These are phyloP conservation scores for Cunninghamia lanceolata DNA, from an alignment of 75 land plant genomes.

Conservation along the genomic window DNA sequence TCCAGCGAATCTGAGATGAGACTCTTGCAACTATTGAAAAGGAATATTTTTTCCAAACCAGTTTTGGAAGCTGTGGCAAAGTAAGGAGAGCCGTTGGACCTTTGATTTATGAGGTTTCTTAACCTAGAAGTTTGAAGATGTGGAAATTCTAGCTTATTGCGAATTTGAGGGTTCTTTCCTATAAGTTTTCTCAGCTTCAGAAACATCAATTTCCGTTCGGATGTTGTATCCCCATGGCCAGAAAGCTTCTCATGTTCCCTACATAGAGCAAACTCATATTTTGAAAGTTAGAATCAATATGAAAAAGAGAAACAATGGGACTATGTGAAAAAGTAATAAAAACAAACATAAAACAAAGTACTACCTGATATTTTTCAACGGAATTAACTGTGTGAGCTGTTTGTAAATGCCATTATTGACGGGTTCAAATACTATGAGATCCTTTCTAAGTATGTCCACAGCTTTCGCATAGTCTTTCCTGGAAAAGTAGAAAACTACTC, in stretches of 20 bases:
- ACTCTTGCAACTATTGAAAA: too few species aligned
- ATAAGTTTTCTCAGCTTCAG: background rate
- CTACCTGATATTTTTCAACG: slow-evolving; percentile 17
- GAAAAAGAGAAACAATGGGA: too few species aligned
- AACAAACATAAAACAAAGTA: background rate
- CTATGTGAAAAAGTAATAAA: background rate
- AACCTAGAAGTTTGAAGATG: background rate
- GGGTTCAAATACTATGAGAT: slow-evolving; percentile 4
- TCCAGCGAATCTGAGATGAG: too few species aligned
- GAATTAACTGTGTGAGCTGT: background rate
- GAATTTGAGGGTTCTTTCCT: background rate
- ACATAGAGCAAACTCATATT: background rate
- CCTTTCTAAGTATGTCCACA: background rate
- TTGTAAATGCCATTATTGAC: background rate
- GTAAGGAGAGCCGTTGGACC: background rate
- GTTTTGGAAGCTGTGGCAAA: too few species aligned
- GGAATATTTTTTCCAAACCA: too few species aligned
- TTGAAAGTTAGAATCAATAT: background rate
- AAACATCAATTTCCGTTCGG: background rate
- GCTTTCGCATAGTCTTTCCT: background rate
- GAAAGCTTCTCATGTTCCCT: slow-evolving; percentile 7
- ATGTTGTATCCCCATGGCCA: background rate
- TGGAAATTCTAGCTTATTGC: background rate
- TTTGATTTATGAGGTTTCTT: background rate
- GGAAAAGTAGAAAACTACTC: background rate